Conservation (phyloP, 306 rosid species). For the Fagus sylvatica region DNA sequence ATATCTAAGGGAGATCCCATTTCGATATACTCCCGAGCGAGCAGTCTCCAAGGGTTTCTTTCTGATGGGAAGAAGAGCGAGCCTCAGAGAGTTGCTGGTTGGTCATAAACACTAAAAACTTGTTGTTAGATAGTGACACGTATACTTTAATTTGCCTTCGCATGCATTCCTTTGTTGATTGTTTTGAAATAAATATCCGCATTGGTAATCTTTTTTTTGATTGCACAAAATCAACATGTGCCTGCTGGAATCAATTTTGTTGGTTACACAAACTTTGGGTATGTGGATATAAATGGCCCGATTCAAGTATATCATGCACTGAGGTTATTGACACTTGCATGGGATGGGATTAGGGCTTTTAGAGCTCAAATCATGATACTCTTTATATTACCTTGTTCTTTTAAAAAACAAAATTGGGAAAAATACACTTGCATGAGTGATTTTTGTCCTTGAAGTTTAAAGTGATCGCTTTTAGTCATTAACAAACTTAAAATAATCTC, state of each 20-base stretch:
- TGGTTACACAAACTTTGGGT: background rate
- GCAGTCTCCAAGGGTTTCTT: conserved; percentile 97
- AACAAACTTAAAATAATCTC: too few relatives aligned
- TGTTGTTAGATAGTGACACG: background rate
- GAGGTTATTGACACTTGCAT: background rate
- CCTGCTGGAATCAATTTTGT: background rate
- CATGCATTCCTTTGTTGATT: background rate
- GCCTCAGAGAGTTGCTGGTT: conserved; percentile 87
- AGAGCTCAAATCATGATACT: background rate
- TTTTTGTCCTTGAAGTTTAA: too few relatives aligned
- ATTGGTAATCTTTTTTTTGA: background rate
- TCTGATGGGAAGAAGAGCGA: conserved; percentile 85
- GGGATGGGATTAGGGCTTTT: background rate
- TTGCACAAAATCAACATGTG: background rate
- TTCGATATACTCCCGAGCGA: conserved; percentile 88
- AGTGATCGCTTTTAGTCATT: too few relatives aligned
- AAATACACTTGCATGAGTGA: too few relatives aligned
- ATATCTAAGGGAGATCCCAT: conserved; percentile 87
- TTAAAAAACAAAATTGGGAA: too few relatives aligned
- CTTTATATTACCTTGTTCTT: too few relatives aligned
- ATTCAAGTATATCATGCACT: background rate
- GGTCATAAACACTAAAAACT: conserved; percentile 24
- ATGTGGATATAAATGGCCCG: background rate
- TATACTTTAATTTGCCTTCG: background rate
- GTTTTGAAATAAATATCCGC: background rate